A percentile compares a stretch with the other conserved stretches of the same genome.
Conservation (phyloP, 179 eudicot species). For the Camellia oleifera region DNA sequence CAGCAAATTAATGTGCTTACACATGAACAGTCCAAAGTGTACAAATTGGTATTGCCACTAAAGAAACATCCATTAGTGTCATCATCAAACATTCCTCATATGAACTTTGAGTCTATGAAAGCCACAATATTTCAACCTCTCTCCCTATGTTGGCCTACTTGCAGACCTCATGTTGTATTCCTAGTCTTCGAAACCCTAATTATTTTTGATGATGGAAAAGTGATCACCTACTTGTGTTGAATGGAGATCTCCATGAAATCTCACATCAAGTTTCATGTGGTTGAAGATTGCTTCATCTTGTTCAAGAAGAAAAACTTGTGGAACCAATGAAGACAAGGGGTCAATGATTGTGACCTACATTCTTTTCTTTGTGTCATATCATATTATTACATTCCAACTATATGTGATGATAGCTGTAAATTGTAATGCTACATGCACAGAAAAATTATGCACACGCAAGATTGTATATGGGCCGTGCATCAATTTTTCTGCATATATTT, state of each 20-base stretch:
- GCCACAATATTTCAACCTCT: too few relatives aligned
- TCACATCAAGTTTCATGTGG: constrained; percentile 8
- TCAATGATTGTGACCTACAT: constrained; percentile 7
- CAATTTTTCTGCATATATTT: background rate
- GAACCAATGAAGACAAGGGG: background rate
- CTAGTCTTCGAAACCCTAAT: background rate
- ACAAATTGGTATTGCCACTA: background rate
- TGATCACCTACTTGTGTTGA: background rate
- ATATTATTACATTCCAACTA: background rate
- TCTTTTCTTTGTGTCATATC: too few relatives aligned
- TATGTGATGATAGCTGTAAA: background rate
- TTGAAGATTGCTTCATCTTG: background rate
- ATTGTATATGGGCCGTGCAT: too few relatives aligned
- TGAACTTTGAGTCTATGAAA: too few relatives aligned
- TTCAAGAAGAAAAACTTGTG: background rate
- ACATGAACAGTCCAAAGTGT: background rate
- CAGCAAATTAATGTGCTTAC: constrained; percentile 2
- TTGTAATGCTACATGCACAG: background rate
- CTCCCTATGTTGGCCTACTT: too few relatives aligned
- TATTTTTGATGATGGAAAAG: background rate
- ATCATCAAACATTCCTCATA: constrained; percentile 4
- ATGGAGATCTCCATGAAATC: background rate
- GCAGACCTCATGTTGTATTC: too few relatives aligned
- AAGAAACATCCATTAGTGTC: constrained; percentile 14
- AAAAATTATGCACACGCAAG: too few relatives aligned